Evolutionary conservation across 768 basidiomycete genomes (phyloP).

Genomic region (Paxillus involutus): DNA sequence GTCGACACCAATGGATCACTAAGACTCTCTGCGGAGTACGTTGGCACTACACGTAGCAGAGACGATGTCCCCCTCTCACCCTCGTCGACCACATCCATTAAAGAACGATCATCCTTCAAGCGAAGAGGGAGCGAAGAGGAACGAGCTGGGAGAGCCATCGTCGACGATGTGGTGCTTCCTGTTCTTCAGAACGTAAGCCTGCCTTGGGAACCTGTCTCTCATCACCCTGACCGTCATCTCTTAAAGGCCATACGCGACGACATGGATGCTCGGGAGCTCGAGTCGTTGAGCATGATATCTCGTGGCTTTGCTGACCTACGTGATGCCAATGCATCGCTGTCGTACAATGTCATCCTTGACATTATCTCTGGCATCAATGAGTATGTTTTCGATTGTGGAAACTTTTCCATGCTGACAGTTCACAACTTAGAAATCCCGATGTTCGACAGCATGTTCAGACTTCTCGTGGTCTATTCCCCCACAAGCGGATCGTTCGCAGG

Average conservation of each 20-base stretch:
- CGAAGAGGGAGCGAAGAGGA: conserved; percentile 54
- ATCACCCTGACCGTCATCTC: conserved; percentile 5
- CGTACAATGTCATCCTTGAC: conserved; percentile 87
- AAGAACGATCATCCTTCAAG: conserved; percentile 41
- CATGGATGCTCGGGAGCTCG: conserved; percentile 86
- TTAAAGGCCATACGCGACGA: conserved; percentile 71
- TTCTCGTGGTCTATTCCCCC: conserved; percentile 76
- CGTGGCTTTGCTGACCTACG: conserved; percentile 88
- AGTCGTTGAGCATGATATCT: conserved; percentile 85
- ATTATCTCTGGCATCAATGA: conserved; percentile 89
- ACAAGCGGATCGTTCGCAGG: conserved; percentile 73
- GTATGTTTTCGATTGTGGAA: conserved; percentile 45
- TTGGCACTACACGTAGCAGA: conserved; percentile 64
- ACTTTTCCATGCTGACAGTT: conserved; percentile 4
- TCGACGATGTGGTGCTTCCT: conserved; percentile 85
- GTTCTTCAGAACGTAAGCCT: conserved; percentile 67
- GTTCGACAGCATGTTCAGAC: conserved; percentile 83
- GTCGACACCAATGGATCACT: conserved; percentile 80
- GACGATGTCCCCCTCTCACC: conserved; percentile 46
- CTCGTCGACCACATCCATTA: conserved; percentile 46
- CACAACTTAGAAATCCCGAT: conserved; percentile 60
- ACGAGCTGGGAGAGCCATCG: conserved; percentile 66
- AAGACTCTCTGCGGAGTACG: conserved; percentile 75
- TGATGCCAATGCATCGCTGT: conserved; percentile 78
- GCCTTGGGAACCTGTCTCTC: neutral